Evolutionary conservation across 129 eudicot species (phyloP).

Genomic region (Rutidosis leptorrhynchoides): DNA sequence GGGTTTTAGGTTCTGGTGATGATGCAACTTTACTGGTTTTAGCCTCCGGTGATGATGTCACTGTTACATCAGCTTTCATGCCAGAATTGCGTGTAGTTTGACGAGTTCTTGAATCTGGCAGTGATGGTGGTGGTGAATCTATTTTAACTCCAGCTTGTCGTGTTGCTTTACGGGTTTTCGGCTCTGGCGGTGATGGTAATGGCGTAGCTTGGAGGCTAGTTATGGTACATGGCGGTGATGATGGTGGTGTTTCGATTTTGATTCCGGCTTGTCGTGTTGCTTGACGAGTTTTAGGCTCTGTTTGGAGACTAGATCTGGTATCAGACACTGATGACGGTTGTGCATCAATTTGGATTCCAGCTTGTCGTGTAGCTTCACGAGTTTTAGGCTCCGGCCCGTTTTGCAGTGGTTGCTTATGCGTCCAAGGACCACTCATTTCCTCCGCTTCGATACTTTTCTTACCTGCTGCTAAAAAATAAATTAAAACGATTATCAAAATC

Average conservation of each 20-base stretch:
- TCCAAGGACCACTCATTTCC: conserved; percentile 23
- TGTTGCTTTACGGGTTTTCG: conserved; percentile 33
- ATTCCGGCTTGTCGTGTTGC: conserved; percentile 5
- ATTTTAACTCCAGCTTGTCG: conserved; percentile 37
- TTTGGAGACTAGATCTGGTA: neutral
- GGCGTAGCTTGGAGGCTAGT: conserved; percentile 13
- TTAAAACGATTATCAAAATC: neutral
- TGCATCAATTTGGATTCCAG: neutral
- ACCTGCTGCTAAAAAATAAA: conserved; percentile 25
- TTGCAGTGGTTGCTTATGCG: conserved; percentile 31
- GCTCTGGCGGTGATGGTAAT: conserved; percentile 11
- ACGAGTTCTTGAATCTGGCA: conserved; percentile 24
- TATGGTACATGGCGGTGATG: conserved; percentile 18
- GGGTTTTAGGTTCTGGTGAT: conserved; percentile 19
- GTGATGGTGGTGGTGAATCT: conserved; percentile 20
- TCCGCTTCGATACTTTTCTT: conserved; percentile 15
- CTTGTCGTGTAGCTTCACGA: conserved; percentile 21
- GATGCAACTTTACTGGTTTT: neutral
- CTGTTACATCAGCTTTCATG: neutral
- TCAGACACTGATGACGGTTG: neutral
- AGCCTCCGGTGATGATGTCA: neutral
- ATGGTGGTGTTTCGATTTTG: conserved; percentile 14
- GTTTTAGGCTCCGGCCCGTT: conserved; percentile 29
- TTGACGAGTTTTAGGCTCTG: conserved; percentile 8
- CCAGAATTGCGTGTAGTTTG: conserved; percentile 19